A percentile compares a stretch with the other conserved stretches of the same genome.
These are phyloP conservation scores for Neophaeococcomyces aloes DNA, from an alignment of 2,329 filamentous ascomycete genomes.

Conservation along the genomic window DNA sequence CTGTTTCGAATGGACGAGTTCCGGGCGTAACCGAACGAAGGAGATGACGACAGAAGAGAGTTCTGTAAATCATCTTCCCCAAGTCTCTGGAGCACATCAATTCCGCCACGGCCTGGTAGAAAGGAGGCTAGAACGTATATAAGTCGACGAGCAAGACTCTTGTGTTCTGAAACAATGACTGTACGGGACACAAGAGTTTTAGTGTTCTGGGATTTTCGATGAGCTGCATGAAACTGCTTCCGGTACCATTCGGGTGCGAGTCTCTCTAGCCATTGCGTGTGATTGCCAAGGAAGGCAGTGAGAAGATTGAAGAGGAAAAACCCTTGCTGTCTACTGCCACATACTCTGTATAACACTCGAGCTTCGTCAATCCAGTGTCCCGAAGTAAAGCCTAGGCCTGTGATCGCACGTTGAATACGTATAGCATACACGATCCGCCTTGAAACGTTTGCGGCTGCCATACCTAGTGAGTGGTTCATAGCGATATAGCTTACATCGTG, in stretches of 20 bases:
- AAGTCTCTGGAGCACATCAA: constrained; percentile 11
- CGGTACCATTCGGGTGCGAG: constrained; percentile 46
- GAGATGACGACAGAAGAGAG: constrained; percentile 30
- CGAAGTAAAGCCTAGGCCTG: constrained; percentile 47
- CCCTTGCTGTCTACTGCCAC: constrained; percentile 46
- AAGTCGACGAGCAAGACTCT: constrained; percentile 48
- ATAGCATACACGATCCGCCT: constrained; percentile 45
- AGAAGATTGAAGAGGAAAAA: constrained; percentile 50
- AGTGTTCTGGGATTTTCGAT: constrained; percentile 36
- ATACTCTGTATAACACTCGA: constrained; percentile 45
- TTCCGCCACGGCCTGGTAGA: constrained; percentile 31
- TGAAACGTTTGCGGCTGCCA: constrained; percentile 34
- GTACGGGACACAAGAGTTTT: constrained; percentile 44
- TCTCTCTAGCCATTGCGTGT: constrained; percentile 49
- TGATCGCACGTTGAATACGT: constrained; percentile 46
- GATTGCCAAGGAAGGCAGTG: constrained; percentile 49
- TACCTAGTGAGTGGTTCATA: constrained; percentile 37
- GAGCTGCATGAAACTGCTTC: constrained; percentile 40
- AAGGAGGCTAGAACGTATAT: constrained; percentile 51
- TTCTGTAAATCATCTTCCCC: constrained; percentile 4
- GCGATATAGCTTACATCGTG: constrained; percentile 27
- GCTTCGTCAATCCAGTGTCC: constrained; percentile 53
- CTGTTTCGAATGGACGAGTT: neutral
- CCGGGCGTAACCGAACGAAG: constrained; percentile 36
- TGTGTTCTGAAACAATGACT: constrained; percentile 47